Evolutionary conservation across 768 basidiomycete species (phyloP).

Genomic region (Kwoniella europaea): DNA sequence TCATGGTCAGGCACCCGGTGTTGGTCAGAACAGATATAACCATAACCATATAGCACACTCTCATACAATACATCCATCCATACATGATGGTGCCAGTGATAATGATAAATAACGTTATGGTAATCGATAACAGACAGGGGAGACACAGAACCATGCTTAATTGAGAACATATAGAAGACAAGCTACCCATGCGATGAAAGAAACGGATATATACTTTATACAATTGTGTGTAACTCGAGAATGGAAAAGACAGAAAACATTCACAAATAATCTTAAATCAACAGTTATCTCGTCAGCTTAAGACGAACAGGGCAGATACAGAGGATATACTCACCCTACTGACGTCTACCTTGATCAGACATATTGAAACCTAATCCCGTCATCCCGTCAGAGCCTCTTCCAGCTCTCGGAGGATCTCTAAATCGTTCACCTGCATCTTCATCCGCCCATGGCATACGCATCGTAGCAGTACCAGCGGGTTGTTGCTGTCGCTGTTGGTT

Average conservation of each 20-base stretch:
- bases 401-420: slow-evolving; percentile 3
- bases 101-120: not conserved
- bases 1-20: not conserved
- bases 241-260: not conserved
- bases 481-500: not conserved
- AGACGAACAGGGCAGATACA: not conserved
- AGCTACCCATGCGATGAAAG: not conserved
- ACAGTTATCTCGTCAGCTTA: not conserved
- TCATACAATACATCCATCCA: not conserved
- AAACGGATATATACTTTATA: not conserved
- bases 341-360: slow-evolving; percentile 7
- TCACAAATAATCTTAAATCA: not conserved
- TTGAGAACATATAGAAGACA: not conserved
- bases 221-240: not conserved
- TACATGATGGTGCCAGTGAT: too few species aligned
- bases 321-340: not conserved
- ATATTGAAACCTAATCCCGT: slow-evolving; percentile 24
- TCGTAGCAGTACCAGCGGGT: not conserved
- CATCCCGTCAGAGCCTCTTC: slow-evolving; percentile 19
- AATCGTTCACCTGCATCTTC: slow-evolving; percentile 6
- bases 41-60: not conserved
- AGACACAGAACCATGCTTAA: not conserved
- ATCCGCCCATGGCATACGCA: slow-evolving; percentile 9
- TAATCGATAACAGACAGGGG: not conserved
- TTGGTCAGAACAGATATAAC: not conserved